Evolutionary conservation across 2,329 filamentous ascomycete species (phyloP).

Genomic region (Sarocladiaceae sp.): DNA sequence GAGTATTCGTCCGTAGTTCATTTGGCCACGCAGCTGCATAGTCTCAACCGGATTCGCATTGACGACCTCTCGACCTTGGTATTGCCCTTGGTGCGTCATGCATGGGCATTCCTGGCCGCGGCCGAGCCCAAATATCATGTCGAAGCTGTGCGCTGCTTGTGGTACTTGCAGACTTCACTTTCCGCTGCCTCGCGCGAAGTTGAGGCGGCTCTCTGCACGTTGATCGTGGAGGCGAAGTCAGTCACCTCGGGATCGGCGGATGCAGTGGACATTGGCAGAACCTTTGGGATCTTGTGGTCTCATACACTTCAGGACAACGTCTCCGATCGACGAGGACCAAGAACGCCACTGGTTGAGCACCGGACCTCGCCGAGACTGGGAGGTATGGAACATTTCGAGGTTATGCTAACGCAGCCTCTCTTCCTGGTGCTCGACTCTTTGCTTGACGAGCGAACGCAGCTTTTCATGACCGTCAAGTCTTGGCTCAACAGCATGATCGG

Average conservation of each 20-base stretch:
- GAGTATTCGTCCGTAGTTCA: constrained; percentile 56
- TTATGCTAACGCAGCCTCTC: constrained; percentile 75
- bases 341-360: constrained; percentile 32
- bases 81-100: constrained; percentile 61
- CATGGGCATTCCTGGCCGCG: constrained; percentile 81
- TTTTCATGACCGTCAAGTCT: constrained; percentile 70
- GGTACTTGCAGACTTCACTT: constrained; percentile 76
- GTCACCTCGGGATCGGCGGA: constrained; percentile 18
- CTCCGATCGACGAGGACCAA: constrained; percentile 47
- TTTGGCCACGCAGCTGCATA: constrained; percentile 53
- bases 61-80: constrained; percentile 60
- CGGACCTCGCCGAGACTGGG: constrained; percentile 38
- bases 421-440: constrained; percentile 79
- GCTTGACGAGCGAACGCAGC: constrained; percentile 65
- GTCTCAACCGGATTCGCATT: constrained; percentile 44
- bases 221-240: constrained; percentile 51
- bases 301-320: constrained; percentile 64
- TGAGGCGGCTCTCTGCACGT: constrained; percentile 69
- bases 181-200: constrained; percentile 66
- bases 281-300: constrained; percentile 77
- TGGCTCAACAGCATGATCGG: constrained; percentile 71
- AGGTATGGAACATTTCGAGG: constrained; percentile 60
- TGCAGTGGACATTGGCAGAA: constrained; percentile 58
- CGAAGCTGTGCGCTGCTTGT: constrained; percentile 80
- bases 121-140: constrained; percentile 88